Evolutionary conservation across 257 asterid genomes (phyloP).

Genomic region (Handroanthus guayacan): DNA sequence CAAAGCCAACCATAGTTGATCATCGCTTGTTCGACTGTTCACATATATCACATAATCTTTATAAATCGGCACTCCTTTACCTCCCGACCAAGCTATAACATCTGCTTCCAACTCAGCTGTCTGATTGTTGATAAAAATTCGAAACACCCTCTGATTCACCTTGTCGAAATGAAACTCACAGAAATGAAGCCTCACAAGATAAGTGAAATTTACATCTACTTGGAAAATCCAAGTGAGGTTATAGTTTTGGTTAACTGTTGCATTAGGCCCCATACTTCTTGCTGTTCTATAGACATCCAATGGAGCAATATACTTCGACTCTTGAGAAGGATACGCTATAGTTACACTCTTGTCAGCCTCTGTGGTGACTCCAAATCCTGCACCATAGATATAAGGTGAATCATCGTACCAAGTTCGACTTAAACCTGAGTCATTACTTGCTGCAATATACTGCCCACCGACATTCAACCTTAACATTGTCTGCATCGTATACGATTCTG

Average conservation of each 20-base stretch:
- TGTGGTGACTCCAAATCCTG: slow-evolving; percentile 57
- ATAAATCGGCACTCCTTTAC: slow-evolving; percentile 53
- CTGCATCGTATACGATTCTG: slow-evolving; percentile 46
- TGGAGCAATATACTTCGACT: slow-evolving; percentile 55
- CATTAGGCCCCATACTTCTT: slow-evolving; percentile 67
- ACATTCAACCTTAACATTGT: slow-evolving; percentile 72
- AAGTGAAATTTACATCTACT: slow-evolving; percentile 65
- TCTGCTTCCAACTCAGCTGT: slow-evolving; percentile 66
- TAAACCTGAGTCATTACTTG: slow-evolving; percentile 51
- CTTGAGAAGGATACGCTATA: slow-evolving; percentile 46
- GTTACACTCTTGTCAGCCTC: slow-evolving; percentile 45
- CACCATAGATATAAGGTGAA: slow-evolving; percentile 65
- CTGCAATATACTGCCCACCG: slow-evolving; percentile 65
- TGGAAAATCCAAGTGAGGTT: slow-evolving; percentile 79
- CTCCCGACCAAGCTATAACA: slow-evolving; percentile 57
- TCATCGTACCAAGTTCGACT: slow-evolving; percentile 78
- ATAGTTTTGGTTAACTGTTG: slow-evolving; percentile 53
- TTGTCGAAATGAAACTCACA: slow-evolving; percentile 58
- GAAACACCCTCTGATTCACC: slow-evolving; percentile 71
- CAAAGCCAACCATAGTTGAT: slow-evolving; percentile 60
- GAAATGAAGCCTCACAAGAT: slow-evolving; percentile 81
- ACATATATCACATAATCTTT: slow-evolving; percentile 61
- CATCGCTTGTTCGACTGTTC: slow-evolving; percentile 36
- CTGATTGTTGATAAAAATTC: slow-evolving; percentile 55
- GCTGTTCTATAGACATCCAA: slow-evolving; percentile 56